A percentile compares a stretch with the other conserved stretches of the same genome.
Conservation (phyloP, 192 early-diverging fungal genomes). For the Linderina pennispora region DNA sequence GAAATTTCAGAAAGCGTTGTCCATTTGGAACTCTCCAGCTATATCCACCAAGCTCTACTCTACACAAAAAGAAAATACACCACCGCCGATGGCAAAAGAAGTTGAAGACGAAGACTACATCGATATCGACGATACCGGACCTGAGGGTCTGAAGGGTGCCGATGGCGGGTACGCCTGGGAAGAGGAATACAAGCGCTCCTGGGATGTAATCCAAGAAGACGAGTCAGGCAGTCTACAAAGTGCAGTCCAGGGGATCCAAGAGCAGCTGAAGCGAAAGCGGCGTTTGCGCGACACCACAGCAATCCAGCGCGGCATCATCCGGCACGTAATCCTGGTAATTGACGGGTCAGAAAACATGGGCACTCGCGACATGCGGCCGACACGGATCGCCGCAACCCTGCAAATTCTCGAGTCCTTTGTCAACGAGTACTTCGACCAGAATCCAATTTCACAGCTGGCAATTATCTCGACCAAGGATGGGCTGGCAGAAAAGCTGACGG, state of each 20-base stretch:
- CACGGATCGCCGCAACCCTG: constrained; percentile 69
- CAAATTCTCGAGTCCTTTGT: constrained; percentile 64
- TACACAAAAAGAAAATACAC: no score
- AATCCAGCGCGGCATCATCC: constrained; percentile 76
- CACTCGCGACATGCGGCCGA: constrained; percentile 79
- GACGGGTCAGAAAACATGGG: constrained; percentile 82
- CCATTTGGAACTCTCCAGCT: no score
- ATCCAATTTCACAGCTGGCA: constrained; percentile 86
- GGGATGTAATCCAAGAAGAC: constrained; percentile 91
- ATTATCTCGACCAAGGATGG: constrained; percentile 81
- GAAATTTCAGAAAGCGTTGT: no score
- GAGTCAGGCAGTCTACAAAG: constrained; percentile 74
- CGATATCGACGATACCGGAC: constrained; percentile 41
- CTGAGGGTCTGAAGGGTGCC: constrained; percentile 37
- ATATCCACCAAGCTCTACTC: no score
- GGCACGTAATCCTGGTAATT: constrained; percentile 75
- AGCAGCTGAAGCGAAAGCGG: constrained; percentile 55
- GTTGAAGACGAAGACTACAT: constrained; percentile 38
- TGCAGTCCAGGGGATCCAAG: constrained; percentile 65
- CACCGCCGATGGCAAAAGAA: no score
- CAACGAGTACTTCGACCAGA: constrained; percentile 91
- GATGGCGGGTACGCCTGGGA: constrained; percentile 84
- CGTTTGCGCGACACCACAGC: constrained; percentile 60
- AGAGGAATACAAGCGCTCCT: constrained; percentile 92
- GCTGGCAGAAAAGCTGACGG: constrained; percentile 77